phyloP scores from a whole-genome alignment of 768 basidiomycete genomes.

The Mycena chlorophos region DNA sequence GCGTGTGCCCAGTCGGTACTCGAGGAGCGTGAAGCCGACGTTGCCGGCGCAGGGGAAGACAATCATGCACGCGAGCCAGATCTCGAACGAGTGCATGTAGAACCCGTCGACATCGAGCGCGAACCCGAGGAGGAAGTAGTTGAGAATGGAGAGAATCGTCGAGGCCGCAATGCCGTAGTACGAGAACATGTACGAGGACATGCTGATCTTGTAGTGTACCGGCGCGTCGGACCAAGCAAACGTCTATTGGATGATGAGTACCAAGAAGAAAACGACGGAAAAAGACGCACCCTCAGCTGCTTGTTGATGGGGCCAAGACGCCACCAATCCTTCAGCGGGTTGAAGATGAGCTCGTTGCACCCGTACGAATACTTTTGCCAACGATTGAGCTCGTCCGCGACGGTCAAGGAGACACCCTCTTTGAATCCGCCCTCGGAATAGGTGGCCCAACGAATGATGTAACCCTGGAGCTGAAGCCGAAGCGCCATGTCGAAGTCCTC shows the following conservation, averaged over 20 bases:
- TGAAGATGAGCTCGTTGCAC: slow-evolving; percentile 80
- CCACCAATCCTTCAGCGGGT: slow-evolving; percentile 80
- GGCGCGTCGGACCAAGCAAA: slow-evolving; percentile 80
- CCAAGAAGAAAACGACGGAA: not conserved
- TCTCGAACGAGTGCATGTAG: slow-evolving; percentile 72
- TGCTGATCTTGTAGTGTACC: slow-evolving; percentile 80
- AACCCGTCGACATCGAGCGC: slow-evolving; percentile 65
- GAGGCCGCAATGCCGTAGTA: slow-evolving; percentile 68
- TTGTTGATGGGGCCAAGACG: slow-evolving; percentile 78
- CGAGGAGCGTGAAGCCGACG: slow-evolving; percentile 63
- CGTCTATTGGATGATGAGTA: slow-evolving; percentile 20
- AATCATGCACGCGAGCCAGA: slow-evolving; percentile 72
- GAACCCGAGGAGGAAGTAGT: slow-evolving; percentile 70
- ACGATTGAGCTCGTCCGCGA: slow-evolving; percentile 86
- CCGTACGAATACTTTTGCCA: slow-evolving; percentile 92
- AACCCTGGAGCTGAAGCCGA: slow-evolving; percentile 64
- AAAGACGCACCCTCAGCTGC: slow-evolving; percentile 52
- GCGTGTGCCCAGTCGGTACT: slow-evolving; percentile 65
- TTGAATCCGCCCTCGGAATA: slow-evolving; percentile 86
- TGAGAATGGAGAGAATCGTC: slow-evolving; percentile 60
- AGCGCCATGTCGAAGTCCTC: slow-evolving; percentile 86
- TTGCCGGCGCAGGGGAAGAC: slow-evolving; percentile 73
- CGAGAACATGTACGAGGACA: slow-evolving; percentile 71
- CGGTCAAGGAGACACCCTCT: slow-evolving; percentile 88
- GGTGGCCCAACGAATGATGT: slow-evolving; percentile 82